These are phyloP conservation scores for Mucor irregularis DNA, from an alignment of 371 early-diverging fungal genomes.

Conservation along the genomic window DNA sequence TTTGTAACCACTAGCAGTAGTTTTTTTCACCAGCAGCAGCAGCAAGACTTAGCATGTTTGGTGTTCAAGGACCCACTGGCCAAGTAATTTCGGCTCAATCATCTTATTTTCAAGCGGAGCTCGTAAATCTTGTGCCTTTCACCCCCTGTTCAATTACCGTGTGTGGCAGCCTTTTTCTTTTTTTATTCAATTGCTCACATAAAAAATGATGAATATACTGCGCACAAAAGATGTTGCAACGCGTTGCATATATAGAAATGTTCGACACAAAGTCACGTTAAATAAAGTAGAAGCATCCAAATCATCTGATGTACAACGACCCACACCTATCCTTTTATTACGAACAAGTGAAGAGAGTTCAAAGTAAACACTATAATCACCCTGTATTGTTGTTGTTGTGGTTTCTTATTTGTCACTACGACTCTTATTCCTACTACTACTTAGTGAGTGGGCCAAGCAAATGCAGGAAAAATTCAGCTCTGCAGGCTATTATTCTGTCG, in stretches of 20 bases:
- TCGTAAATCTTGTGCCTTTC: neutral
- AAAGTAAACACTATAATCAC: neutral
- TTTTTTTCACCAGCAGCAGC: no score
- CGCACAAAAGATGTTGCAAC: neutral
- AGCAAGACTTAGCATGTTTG: no score
- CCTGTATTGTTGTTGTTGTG: no score
- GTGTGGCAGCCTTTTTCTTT: no score
- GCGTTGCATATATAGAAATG: neutral
- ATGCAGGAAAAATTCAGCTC: conserved; percentile 34
- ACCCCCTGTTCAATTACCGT: neutral
- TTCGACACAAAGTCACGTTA: conserved; percentile 8
- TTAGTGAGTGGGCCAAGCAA: conserved; percentile 3
- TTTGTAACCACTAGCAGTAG: no score
- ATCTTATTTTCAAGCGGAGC: no score
- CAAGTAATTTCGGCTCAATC: no score
- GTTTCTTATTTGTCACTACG: no score
- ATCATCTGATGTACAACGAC: conserved; percentile 8
- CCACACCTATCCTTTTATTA: conserved; percentile 23
- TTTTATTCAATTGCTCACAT: no score
- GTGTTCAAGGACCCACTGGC: no score
- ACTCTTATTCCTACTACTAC: no score
- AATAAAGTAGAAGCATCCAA: conserved; percentile 4
- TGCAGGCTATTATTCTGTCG: conserved; percentile 26
- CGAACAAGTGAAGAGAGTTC: conserved; percentile 2
- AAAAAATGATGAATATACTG: neutral